Conservation (phyloP, 2,329 filamentous ascomycete genomes). For the Colletotrichum sp. region DNA sequence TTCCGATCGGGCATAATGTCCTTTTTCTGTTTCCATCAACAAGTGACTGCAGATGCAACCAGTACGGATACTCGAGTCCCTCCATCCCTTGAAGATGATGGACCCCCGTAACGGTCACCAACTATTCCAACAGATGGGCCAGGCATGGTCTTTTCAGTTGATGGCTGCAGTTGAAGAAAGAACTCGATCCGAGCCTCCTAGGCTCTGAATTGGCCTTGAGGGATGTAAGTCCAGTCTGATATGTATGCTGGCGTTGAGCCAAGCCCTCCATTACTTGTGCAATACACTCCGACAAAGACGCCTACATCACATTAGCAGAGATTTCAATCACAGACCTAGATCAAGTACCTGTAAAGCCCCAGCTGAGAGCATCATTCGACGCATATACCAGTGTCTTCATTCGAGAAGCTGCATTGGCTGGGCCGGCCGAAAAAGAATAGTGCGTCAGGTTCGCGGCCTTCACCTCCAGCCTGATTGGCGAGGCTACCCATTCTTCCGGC, state of each 20-base stretch:
- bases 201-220: slow-evolving; percentile 39
- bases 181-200: slow-evolving; percentile 17
- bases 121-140: neutral
- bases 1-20: neutral
- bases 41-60: neutral
- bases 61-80: neutral
- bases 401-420: slow-evolving; percentile 32
- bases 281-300: slow-evolving; percentile 55
- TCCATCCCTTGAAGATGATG: neutral
- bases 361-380: slow-evolving; percentile 7
- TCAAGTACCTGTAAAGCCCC: slow-evolving; percentile 37
- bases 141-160: neutral
- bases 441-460: slow-evolving; percentile 50
- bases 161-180: neutral
- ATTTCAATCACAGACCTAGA: neutral
- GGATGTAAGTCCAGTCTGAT: slow-evolving; percentile 50
- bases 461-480: slow-evolving; percentile 44
- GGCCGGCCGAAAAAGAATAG: slow-evolving; percentile 44
- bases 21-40: neutral
- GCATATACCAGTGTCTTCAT: slow-evolving; percentile 38
- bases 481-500: slow-evolving; percentile 40
- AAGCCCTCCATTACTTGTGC: slow-evolving; percentile 54
- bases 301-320: slow-evolving; percentile 33
- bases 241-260: slow-evolving; percentile 51
- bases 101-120: neutral